Evolutionary conservation across 495 filamentous ascomycete genomes (phyloP), one percentile per base, ranked within the genome.

Genomic region (Tuber melanosporum): DNA sequence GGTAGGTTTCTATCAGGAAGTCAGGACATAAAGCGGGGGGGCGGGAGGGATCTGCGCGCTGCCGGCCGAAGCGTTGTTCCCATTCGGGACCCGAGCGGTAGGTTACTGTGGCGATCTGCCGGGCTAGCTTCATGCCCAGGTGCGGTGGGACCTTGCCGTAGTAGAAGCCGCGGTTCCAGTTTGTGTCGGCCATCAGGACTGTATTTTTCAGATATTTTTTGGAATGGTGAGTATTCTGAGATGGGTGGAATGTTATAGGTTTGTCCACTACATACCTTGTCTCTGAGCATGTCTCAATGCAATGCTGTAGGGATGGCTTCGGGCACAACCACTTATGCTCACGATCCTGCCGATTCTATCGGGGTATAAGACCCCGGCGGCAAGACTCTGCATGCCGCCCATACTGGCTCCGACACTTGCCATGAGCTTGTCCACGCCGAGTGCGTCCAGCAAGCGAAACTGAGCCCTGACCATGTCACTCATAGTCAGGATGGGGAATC

Each of bases 201-300:
- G 42, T 43, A 41, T 52, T 26, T 47, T 45, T 62, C 0, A 10
- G 6, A 19, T 49, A 36, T 44, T 47, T 15, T 52, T 49, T 57
- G 20, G 26, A 66, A 20, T 47, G 45, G 43, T 49, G 19, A 32
- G 46, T 22, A 20, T 44, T 36, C 62, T 7, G 41, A 12, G 22
- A 26, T n/a, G 57, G 43, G 12, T 42, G 19, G 46, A n/a, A 70
- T 82, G 52, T 17, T 36, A 42, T 36, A 26, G 17, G 62, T 39
- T 62, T 62, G n/a, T n/a, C 1, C 9, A n/a, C n/a, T 32, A 26
- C 73, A 9, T 78, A 83, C 82, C 82, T 85, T 98, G 95, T 45
- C 95, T 91, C 85, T 99, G 95, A 0, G 95, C 95, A 86, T 99
- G 95, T n/a, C 95, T 89, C 96, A 99, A 96, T 10, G 95, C 95